A percentile compares a stretch with the other conserved stretches of the same genome.
Conservation (phyloP, 2,329 filamentous ascomycete genomes). For the Sarocladiaceae sp. region DNA sequence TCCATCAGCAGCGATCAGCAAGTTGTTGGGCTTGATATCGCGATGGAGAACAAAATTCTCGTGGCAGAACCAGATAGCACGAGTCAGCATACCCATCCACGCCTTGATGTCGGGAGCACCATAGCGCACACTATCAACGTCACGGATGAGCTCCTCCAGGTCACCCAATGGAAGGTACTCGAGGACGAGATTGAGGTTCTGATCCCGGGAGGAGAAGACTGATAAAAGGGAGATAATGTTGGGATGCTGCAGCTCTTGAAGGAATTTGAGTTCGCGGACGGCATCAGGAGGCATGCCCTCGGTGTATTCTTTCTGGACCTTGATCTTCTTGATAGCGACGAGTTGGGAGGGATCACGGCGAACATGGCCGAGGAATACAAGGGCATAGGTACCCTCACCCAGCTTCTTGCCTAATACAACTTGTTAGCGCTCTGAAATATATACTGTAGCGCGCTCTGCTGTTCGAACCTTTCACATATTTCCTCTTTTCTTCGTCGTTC, state of each 20-base stretch:
- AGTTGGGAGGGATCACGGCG: slow-evolving; percentile 65
- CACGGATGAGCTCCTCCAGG: slow-evolving; percentile 89
- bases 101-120: slow-evolving; percentile 89
- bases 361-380: slow-evolving; percentile 86
- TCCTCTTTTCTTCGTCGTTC: slow-evolving; percentile 76
- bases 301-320: slow-evolving; percentile 77
- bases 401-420: slow-evolving; percentile 69
- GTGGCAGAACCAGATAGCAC: slow-evolving; percentile 95
- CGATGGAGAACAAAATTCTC: slow-evolving; percentile 91
- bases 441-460: not conserved
- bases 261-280: slow-evolving; percentile 90
- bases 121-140: slow-evolving; percentile 73
- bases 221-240: slow-evolving; percentile 92
- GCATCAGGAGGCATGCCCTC: slow-evolving; percentile 94
- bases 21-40: slow-evolving; percentile 98
- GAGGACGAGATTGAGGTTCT: slow-evolving; percentile 93
- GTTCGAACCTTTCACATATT: slow-evolving; percentile 76
- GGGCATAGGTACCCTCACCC: slow-evolving; percentile 94
- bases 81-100: slow-evolving; percentile 96
- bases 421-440: not conserved
- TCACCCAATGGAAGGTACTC: slow-evolving; percentile 94
- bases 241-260: slow-evolving; percentile 89
- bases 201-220: slow-evolving; percentile 93
- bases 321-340: slow-evolving; percentile 93
- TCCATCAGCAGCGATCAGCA: slow-evolving; percentile 88